phyloP scores from a whole-genome alignment of 106 monocot species.

The Alisma plantagoaquatica region DNA sequence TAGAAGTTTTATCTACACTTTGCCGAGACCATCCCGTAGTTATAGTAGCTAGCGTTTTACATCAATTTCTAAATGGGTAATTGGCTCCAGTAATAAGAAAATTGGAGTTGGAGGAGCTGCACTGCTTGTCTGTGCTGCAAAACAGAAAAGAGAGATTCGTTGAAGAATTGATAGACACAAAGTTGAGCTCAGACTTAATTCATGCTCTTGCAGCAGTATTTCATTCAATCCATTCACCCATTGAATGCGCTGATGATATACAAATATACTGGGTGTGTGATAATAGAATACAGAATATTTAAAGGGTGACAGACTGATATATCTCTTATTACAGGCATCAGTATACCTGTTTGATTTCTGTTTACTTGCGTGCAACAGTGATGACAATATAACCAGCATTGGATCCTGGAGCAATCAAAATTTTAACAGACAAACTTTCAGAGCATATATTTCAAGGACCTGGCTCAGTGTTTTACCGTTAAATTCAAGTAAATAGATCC shows the following conservation, averaged over 20 bases:
- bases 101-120: constrained; percentile 78
- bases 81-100: constrained; percentile 44
- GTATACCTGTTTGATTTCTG: constrained; percentile 71
- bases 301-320: constrained; percentile 35
- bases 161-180: constrained; percentile 57
- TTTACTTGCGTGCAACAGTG: constrained; percentile 62
- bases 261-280: constrained; percentile 48
- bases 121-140: constrained; percentile 80
- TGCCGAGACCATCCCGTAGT: constrained; percentile 56
- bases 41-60: constrained; percentile 54
- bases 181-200: constrained; percentile 45
- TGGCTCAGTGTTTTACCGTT: not conserved
- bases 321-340: constrained; percentile 50
- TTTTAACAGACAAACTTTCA: constrained; percentile 71
- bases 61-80: constrained; percentile 57
- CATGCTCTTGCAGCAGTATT: constrained; percentile 65
- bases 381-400: constrained; percentile 35
- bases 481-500: not conserved
- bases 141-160: constrained; percentile 44
- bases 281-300: constrained; percentile 17
- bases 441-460: constrained; percentile 72
- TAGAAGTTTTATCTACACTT: constrained; percentile 79
- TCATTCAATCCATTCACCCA: constrained; percentile 19
- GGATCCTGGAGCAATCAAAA: constrained; percentile 70
- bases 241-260: constrained; percentile 42